These are phyloP conservation scores for Paxillus involutus DNA, from an alignment of 768 basidiomycete species.

Conservation along the genomic window DNA sequence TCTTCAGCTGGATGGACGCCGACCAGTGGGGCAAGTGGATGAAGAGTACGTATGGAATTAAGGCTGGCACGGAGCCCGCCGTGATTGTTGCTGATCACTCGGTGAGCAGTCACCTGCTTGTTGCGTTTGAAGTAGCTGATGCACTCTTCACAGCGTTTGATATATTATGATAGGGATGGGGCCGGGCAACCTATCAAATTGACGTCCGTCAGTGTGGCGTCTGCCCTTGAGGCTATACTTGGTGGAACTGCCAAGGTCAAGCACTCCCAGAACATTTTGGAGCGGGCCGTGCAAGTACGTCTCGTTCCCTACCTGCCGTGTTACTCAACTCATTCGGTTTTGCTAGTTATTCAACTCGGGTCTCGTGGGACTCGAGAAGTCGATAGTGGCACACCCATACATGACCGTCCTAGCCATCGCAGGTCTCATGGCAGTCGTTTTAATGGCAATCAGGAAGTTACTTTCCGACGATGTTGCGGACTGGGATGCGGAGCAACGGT, in stretches of 20 bases:
- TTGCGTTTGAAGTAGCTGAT: neutral
- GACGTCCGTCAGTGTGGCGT: slow-evolving; percentile 56
- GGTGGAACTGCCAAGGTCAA: slow-evolving; percentile 48
- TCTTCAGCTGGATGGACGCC: slow-evolving; percentile 90
- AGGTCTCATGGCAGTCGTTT: slow-evolving; percentile 4
- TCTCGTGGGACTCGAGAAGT: slow-evolving; percentile 7
- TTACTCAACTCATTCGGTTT: neutral
- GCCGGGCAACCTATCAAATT: slow-evolving; percentile 56
- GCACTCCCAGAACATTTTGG: slow-evolving; percentile 70
- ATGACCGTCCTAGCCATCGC: slow-evolving; percentile 7
- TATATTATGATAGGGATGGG: slow-evolving; percentile 76
- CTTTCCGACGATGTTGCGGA: slow-evolving; percentile 16
- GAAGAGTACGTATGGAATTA: slow-evolving; percentile 86
- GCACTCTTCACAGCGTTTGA: slow-evolving; percentile 45
- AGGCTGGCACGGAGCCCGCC: slow-evolving; percentile 23
- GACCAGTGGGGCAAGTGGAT: slow-evolving; percentile 86
- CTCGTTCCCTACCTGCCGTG: slow-evolving; percentile 6
- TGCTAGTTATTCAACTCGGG: slow-evolving; percentile 17
- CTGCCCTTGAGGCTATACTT: slow-evolving; percentile 67
- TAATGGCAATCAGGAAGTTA: slow-evolving; percentile 12
- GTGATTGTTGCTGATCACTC: slow-evolving; percentile 82
- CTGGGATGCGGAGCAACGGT: slow-evolving; percentile 14
- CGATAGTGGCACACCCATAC: slow-evolving; percentile 22
- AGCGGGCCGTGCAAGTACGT: slow-evolving; percentile 64
- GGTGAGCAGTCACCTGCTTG: slow-evolving; percentile 39